Conservation (phyloP, 75 land plant genomes). For the Pseudotsuga menziesii region DNA sequence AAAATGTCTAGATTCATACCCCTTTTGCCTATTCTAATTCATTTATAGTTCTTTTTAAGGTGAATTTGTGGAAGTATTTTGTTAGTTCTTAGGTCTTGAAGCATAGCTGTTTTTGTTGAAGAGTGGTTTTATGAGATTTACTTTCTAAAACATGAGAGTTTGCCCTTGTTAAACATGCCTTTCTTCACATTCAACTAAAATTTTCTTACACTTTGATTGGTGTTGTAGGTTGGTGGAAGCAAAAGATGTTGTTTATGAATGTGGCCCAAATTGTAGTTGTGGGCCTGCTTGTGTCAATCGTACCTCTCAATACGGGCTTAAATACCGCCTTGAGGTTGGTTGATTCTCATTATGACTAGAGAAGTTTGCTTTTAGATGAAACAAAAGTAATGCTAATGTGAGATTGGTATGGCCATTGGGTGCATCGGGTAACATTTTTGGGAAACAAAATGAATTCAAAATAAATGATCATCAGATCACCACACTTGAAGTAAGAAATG, state of each 20-base stretch:
- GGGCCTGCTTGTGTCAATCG: constrained; percentile 63
- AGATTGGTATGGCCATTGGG: neutral
- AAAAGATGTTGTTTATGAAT: constrained; percentile 73
- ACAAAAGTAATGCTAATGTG: neutral
- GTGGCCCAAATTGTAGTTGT: constrained; percentile 78
- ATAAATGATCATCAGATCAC: too few relatives aligned
- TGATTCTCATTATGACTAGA: neutral
- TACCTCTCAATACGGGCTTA: constrained; percentile 56
- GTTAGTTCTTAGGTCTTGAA: too few relatives aligned
- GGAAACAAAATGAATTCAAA: neutral
- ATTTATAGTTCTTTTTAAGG: too few relatives aligned
- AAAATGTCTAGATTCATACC: too few relatives aligned
- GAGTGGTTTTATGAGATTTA: too few relatives aligned
- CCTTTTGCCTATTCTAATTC: too few relatives aligned
- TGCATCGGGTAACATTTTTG: neutral
- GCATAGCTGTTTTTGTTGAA: too few relatives aligned
- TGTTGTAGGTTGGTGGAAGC: constrained; percentile 53
- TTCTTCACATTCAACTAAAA: neutral
- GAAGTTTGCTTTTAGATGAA: neutral
- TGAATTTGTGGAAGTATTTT: too few relatives aligned
- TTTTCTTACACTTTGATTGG: neutral
- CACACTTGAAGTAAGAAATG: neutral
- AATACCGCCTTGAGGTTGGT: constrained; percentile 61
- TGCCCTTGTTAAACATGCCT: too few relatives aligned
- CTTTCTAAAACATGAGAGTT: too few relatives aligned